Base-by-base conservation (phyloP, 805 yeast species). In the Candida coquimbonensis region DNA sequence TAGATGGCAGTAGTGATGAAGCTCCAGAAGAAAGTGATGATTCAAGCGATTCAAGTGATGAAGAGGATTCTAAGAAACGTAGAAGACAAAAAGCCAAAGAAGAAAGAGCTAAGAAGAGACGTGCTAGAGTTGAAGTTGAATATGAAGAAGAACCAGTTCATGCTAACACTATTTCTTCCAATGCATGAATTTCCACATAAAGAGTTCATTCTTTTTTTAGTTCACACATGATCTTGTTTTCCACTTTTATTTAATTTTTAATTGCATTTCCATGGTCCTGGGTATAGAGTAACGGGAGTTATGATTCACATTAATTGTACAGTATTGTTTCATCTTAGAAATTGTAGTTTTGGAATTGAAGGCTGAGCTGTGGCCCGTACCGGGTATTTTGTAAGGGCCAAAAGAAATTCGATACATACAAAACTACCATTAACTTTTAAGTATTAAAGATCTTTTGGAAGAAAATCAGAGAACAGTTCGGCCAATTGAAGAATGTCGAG, bases 51-150 rank as follows among this genome's bases (percentile, higher is more conserved):
- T 53, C 58, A 36, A 63, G 63, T 39, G 70, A 63, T n/a, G 69
- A 67, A 27, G 67, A 63, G 9, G 66, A 57, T 9, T 45, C 51
- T 35, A 62, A 62, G 51, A 66, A 65, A 53, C 68, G 67, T 50
- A 72, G 64, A 52, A 59, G 51, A 51, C 54, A 63, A 43, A 54
- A 56, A 14, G 59, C 65, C 48, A 62, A 65, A 63, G 74, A 62
- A 62, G 73, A 69, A 61, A 57, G 54, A 46, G 57, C 68, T 39
- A 69, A 62, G 59, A 66, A 59, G 57, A 81, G 80, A 70, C 82
- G 84, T 69, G 83, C 86, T 39, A 78, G 81, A 64, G 80, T 83
- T 49, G 91, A 83, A 65, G 81, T 87, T 52, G 96, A 87, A 68
- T 84, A 86, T 64, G 96, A 88, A 68, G 81, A 81, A 63, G 89